Percentiles rank a stretch among this genome's conserved stretches.
Evolutionary conservation across 345 rosid species (phyloP).

Genomic region (Brassica napus): DNA sequence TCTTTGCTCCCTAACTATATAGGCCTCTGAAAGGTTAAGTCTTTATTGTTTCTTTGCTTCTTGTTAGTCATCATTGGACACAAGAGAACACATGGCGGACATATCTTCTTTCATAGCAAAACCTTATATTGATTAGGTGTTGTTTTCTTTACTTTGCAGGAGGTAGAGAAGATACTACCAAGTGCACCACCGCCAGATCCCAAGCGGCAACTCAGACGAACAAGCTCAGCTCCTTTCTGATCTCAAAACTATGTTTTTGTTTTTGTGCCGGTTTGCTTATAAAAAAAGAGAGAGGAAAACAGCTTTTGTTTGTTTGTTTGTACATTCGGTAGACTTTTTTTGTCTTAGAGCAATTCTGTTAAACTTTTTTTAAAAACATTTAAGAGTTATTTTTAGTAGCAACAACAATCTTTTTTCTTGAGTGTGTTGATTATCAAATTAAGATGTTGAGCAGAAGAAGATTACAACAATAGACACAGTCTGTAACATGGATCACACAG

Average conservation of each 20-base stretch:
- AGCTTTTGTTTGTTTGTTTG: slow-evolving; percentile 40
- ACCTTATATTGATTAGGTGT: not conserved
- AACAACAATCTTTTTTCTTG: not conserved
- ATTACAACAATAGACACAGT: not conserved
- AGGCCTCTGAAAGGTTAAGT: too few relatives aligned
- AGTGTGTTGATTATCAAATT: not conserved
- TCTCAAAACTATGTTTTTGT: not conserved
- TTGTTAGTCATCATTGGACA: too few relatives aligned
- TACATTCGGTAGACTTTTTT: slow-evolving; percentile 34
- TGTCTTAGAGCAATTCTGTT: slow-evolving; percentile 19
- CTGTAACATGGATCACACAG: too few relatives aligned
- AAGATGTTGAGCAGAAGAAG: not conserved
- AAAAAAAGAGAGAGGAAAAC: slow-evolving; percentile 6
- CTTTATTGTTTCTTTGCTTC: too few relatives aligned
- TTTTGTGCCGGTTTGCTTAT: not conserved
- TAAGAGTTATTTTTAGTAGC: not conserved
- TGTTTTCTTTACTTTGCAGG: slow-evolving; percentile 43
- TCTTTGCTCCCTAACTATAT: not conserved
- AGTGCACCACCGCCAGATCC: slow-evolving; percentile 42
- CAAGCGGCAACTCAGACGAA: slow-evolving; percentile 69
- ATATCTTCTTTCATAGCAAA: not conserved
- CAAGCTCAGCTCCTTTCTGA: slow-evolving; percentile 58
- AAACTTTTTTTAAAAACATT: not conserved
- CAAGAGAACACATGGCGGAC: not conserved
- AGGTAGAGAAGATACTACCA: slow-evolving; percentile 61